These are phyloP conservation scores for Neonectria coccinea DNA, from an alignment of 2,329 filamentous ascomycete genomes.

Conservation along the genomic window DNA sequence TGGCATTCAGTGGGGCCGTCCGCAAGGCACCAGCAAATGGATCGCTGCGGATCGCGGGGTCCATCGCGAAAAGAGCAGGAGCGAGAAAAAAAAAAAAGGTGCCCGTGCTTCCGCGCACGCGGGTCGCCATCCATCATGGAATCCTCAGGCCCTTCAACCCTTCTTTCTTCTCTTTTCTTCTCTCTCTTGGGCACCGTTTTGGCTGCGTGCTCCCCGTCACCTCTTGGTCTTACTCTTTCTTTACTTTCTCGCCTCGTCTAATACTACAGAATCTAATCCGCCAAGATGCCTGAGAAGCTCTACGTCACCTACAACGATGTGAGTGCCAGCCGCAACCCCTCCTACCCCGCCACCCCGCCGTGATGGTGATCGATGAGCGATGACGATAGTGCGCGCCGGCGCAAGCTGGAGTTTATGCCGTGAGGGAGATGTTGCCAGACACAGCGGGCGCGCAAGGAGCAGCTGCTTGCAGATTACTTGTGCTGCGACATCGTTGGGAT, in stretches of 20 bases:
- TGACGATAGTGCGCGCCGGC: conserved; percentile 30
- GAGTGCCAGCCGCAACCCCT: conserved; percentile 51
- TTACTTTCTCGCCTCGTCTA: conserved; percentile 26
- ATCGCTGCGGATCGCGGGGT: conserved; percentile 21
- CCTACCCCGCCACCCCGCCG: conserved; percentile 46
- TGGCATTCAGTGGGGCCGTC: conserved; percentile 31
- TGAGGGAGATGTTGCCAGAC: background rate
- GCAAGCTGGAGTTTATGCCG: conserved; percentile 11
- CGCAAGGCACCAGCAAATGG: conserved; percentile 26
- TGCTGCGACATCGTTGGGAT: background rate
- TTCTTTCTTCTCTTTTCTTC: conserved; percentile 30
- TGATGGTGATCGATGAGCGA: conserved; percentile 30
- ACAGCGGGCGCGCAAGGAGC: background rate
- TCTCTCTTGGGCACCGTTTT: conserved; percentile 36
- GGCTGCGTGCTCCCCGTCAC: conserved; percentile 26
- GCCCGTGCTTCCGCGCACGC: conserved; percentile 31
- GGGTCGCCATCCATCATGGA: conserved; percentile 19
- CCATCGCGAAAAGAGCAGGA: conserved; percentile 33
- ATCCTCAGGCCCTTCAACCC: conserved; percentile 32
- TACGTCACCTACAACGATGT: conserved; percentile 96
- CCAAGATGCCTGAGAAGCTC: conserved; percentile 83
- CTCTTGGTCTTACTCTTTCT: conserved; percentile 8
- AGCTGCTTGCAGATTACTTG: conserved; percentile 13
- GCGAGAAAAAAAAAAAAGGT: conserved; percentile 43
- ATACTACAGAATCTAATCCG: conserved; percentile 32